A percentile compares a stretch with the other conserved stretches of the same genome.
phyloP scores from a whole-genome alignment of 345 rosid species.

The Syzygium jambos region DNA sequence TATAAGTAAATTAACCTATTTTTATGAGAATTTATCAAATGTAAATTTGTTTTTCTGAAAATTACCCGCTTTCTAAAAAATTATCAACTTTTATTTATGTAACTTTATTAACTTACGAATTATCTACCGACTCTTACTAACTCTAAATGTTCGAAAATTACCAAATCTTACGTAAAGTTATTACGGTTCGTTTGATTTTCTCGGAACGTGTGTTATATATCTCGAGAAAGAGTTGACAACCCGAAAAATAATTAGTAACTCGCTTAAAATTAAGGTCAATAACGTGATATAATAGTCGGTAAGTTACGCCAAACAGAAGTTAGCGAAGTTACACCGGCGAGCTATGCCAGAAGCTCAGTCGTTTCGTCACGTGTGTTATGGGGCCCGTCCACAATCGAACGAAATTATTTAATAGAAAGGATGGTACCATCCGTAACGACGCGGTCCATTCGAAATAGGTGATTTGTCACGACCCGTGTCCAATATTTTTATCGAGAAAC shows the following conservation, averaged over 20 bases:
- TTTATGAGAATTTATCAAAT: neutral
- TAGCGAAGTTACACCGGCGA: neutral
- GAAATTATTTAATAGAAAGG: too few relatives aligned
- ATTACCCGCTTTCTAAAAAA: neutral
- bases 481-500: neutral
- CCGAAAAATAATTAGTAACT: too few relatives aligned
- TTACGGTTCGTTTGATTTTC: neutral
- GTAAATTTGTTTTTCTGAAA: neutral
- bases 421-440: neutral
- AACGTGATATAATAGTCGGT: too few relatives aligned
- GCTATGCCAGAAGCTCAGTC: accelerated
- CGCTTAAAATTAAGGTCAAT: too few relatives aligned
- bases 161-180: neutral
- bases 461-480: neutral
- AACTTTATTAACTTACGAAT: neutral
- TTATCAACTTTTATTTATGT: neutral
- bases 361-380: neutral
- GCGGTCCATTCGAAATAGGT: neutral
- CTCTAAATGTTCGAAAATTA: neutral
- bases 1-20: neutral
- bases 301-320: too few relatives aligned
- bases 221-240: neutral
- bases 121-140: neutral
- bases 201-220: accelerated
- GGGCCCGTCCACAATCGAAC: too few relatives aligned